Conservation (phyloP, 2,329 filamentous ascomycete genomes). For the Decorospora gaudefroyi region DNA sequence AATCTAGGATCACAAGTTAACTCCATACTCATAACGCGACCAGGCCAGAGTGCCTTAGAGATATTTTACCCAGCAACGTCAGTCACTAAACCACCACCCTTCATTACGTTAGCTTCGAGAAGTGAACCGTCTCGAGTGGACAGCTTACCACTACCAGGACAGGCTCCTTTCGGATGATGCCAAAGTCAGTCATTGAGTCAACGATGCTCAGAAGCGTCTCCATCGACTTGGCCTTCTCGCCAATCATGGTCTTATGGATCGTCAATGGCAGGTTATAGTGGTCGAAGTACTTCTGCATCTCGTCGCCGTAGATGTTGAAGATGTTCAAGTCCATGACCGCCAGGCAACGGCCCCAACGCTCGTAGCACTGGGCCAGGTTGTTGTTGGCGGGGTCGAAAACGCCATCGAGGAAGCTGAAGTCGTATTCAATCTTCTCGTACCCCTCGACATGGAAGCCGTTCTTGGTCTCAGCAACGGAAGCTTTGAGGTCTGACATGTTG, state of each 20-base stretch:
- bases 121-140: background rate
- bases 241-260: constrained; percentile 74
- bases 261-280: constrained; percentile 65
- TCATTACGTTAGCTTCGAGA: constrained; percentile 14
- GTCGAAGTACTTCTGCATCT: constrained; percentile 70
- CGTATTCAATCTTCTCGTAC: constrained; percentile 76
- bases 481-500: constrained; percentile 69
- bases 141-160: constrained; percentile 43
- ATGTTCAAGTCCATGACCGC: constrained; percentile 75
- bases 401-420: constrained; percentile 73
- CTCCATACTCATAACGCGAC: constrained; percentile 20
- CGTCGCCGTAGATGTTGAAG: constrained; percentile 67
- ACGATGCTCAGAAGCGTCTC: constrained; percentile 70
- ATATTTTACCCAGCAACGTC: constrained; percentile 66
- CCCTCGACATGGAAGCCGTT: constrained; percentile 72
- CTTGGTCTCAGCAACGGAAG: constrained; percentile 65
- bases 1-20: constrained; percentile 37
- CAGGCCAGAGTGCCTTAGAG: constrained; percentile 57
- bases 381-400: constrained; percentile 65
- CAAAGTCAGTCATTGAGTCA: constrained; percentile 75
- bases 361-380: constrained; percentile 68
- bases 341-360: constrained; percentile 66
- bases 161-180: constrained; percentile 65
- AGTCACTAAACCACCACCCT: constrained; percentile 50
- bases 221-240: constrained; percentile 75